Percentiles rank a stretch among this genome's conserved stretches.
phyloP scores from a whole-genome alignment of 1,284 basidiomycete species.

The Ustilago trichophora region DNA sequence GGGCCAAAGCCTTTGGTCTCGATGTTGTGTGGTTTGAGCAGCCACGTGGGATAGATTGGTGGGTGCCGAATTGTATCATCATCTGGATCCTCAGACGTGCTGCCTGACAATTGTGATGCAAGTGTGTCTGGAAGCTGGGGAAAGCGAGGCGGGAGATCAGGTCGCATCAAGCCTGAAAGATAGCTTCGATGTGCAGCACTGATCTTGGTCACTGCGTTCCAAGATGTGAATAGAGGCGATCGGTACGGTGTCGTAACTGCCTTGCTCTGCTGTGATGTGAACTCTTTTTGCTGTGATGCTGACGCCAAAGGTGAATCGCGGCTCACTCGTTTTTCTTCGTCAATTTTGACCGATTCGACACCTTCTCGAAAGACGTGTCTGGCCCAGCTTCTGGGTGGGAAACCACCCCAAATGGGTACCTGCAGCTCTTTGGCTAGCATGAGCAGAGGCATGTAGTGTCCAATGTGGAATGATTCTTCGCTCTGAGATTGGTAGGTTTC shows the following conservation, averaged over 20 bases:
- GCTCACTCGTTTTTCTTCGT: constrained; percentile 11
- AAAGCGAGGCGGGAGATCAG: constrained; percentile 44
- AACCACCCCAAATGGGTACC: constrained; percentile 56
- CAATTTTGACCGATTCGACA: constrained; percentile 26
- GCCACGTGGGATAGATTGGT: constrained; percentile 40
- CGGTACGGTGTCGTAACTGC: background rate
- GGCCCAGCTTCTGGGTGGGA: constrained; percentile 55
- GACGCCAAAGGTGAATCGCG: too few relatives aligned
- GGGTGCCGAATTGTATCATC: background rate
- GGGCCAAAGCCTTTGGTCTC: constrained; percentile 51
- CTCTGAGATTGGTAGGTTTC: constrained; percentile 26
- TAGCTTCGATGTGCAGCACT: constrained; percentile 50
- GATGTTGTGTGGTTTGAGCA: constrained; percentile 28
- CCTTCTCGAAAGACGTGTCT: constrained; percentile 39
- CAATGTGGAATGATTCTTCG: constrained; percentile 47
- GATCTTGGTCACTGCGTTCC: constrained; percentile 39
- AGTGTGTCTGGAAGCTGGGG: constrained; percentile 14
- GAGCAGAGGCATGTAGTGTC: constrained; percentile 53
- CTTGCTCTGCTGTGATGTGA: too few relatives aligned
- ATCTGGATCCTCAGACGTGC: background rate
- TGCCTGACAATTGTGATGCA: background rate
- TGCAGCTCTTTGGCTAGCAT: constrained; percentile 50
- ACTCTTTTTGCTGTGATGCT: too few relatives aligned
- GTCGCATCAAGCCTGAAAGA: constrained; percentile 47
- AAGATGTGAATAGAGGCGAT: constrained; percentile 35